Evolutionary conservation across 352 stramenopile species (phyloP).

Genomic region (Phytophthora agathidicida): DNA sequence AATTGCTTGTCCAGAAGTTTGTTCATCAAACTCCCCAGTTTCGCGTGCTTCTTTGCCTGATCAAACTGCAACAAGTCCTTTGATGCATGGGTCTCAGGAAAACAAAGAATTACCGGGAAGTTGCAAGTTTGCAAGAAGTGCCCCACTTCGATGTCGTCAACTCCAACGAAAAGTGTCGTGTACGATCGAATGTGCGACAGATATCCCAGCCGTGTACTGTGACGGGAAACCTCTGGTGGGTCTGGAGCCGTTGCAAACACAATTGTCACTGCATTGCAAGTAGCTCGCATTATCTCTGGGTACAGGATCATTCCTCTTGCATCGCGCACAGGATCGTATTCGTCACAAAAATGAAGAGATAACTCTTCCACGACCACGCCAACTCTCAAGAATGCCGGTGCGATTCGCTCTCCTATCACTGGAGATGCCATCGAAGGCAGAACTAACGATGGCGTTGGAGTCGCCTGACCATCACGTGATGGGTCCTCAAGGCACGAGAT

Average conservation of each 20-base stretch:
- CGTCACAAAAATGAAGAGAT: conserved; percentile 70
- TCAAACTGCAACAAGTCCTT: conserved; percentile 44
- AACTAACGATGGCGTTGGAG: conserved; percentile 11
- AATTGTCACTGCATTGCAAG: conserved; percentile 42
- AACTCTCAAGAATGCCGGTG: conserved; percentile 41
- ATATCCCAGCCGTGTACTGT: conserved; percentile 63
- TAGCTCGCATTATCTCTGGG: conserved; percentile 60
- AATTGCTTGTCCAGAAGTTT: conserved; percentile 55
- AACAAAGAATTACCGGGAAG: conserved; percentile 74
- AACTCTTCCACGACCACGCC: conserved; percentile 46
- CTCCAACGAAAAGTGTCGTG: conserved; percentile 51
- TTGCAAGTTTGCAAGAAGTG: conserved; percentile 80
- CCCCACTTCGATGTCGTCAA: conserved; percentile 63
- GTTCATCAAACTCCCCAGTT: conserved; percentile 31
- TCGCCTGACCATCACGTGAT: conserved; percentile 15
- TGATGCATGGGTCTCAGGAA: conserved; percentile 32
- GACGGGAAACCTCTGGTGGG: conserved; percentile 53
- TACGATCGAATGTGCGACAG: conserved; percentile 71
- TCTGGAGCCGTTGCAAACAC: conserved; percentile 57
- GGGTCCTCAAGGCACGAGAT: conserved; percentile 73
- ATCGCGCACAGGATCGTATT: conserved; percentile 49
- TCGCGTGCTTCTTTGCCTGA: conserved; percentile 44
- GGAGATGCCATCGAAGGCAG: conserved; percentile 21
- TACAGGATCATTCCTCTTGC: conserved; percentile 49
- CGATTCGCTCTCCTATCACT: conserved; percentile 3